Percentiles rank a stretch among this genome's conserved stretches.
Conservation (phyloP, 2,329 filamentous ascomycete genomes). For the Leptographium flavum region DNA sequence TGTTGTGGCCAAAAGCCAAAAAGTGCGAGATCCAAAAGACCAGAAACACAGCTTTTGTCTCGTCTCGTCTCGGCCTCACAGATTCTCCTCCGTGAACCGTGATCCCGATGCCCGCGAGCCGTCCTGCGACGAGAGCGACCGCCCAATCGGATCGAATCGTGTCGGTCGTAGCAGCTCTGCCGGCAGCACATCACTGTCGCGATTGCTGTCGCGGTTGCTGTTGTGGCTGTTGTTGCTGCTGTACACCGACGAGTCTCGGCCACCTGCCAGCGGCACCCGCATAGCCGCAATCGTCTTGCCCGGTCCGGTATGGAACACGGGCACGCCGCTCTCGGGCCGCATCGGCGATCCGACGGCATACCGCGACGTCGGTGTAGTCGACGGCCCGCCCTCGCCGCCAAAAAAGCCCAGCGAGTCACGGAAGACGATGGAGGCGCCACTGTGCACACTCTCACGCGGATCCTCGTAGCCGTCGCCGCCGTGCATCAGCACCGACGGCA, state of each 20-base stretch:
- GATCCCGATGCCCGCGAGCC: conserved; percentile 8
- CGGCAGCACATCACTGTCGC: background rate
- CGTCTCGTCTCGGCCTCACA: background rate
- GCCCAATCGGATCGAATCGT: conserved; percentile 9
- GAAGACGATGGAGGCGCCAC: conserved; percentile 6
- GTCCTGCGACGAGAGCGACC: conserved; percentile 10
- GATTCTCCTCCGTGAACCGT: conserved; percentile 11
- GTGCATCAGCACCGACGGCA: conserved; percentile 46
- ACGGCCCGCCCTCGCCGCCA: conserved; percentile 16
- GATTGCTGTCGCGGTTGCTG: background rate
- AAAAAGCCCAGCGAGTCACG: conserved; percentile 18
- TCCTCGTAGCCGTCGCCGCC: conserved; percentile 46
- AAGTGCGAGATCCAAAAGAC: too few relatives aligned
- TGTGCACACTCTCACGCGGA: conserved; percentile 14
- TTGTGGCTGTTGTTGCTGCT: background rate
- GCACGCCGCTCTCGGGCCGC: conserved; percentile 44
- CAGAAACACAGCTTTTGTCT: too few relatives aligned
- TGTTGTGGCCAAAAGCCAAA: background rate
- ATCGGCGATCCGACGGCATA: conserved; percentile 42
- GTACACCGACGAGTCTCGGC: conserved; percentile 33
- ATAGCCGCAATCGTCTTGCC: conserved; percentile 24
- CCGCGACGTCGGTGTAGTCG: conserved; percentile 14
- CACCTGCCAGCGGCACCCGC: conserved; percentile 40
- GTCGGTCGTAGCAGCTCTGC: conserved; percentile 4
- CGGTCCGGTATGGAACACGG: conserved; percentile 51